phyloP scores from a whole-genome alignment of 139 green algal genomes.

The Tetraselmis striata region DNA sequence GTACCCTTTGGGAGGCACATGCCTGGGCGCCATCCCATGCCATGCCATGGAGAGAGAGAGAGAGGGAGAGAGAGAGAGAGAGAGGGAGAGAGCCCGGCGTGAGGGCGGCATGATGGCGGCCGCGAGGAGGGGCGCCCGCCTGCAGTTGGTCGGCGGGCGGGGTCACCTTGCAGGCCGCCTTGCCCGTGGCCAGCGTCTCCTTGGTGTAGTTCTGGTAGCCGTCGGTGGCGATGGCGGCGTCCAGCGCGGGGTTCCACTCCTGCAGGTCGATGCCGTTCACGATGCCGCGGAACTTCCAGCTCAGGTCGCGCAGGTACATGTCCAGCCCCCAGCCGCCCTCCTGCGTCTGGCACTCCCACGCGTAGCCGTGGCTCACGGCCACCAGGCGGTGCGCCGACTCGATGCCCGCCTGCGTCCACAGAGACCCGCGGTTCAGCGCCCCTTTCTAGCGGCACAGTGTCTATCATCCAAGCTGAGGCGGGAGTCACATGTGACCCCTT shows the following conservation, averaged over 20 bases:
- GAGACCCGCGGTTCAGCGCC: too few relatives aligned
- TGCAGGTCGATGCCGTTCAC: constrained; percentile 94
- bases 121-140: too few relatives aligned
- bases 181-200: constrained; percentile 58
- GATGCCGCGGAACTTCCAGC: constrained; percentile 88
- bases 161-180: constrained; percentile 75
- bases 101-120: too few relatives aligned
- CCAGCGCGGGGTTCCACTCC: constrained; percentile 70
- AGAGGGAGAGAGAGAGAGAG: too few relatives aligned
- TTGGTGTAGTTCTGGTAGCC: constrained; percentile 73
- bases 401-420: constrained; percentile 81
- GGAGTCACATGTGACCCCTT: too few relatives aligned
- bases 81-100: too few relatives aligned
- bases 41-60: too few relatives aligned
- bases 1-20: too few relatives aligned
- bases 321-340: constrained; percentile 95
- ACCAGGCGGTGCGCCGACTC: constrained; percentile 75
- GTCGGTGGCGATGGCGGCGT: constrained; percentile 54
- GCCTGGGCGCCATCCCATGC: too few relatives aligned
- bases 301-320: constrained; percentile 64
- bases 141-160: too few relatives aligned
- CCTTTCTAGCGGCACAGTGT: background rate
- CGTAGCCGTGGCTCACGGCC: constrained; percentile 78
- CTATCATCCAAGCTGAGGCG: background rate
- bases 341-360: constrained; percentile 93